Base-by-base conservation (phyloP, 495 filamentous ascomycete species). In the Chaetomium cochliodes region DNA sequence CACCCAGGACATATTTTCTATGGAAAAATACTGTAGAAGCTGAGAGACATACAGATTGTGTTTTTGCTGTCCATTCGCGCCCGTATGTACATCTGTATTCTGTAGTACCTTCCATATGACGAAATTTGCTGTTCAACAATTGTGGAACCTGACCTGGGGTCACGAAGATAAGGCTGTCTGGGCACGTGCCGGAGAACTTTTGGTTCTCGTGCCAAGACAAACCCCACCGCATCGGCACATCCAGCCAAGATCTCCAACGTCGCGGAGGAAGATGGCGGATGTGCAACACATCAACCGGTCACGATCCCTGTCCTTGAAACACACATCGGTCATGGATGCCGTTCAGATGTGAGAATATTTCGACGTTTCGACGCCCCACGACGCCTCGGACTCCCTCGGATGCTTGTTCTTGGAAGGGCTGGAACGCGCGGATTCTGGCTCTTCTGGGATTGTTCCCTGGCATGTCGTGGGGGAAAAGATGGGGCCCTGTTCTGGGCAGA, bases 381-480 rank as follows among this genome's bases (percentile, higher is more conserved):
- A 16, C 5, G 15, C 51, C 51, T 53, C 51, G 25, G 15, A 30
- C 13, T n/a, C 0, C 12, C 15, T 20, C 51, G 12, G 18, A n/a
- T n/a, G 2, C 6, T 7, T 37, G 5, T 37, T 1, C 33, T 37
- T 37, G 33, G 33, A 37, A 37, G 33, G 6, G 11, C 9, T 12
- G 33, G 33, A 12, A n/a, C 12, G 47, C 20, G 20, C 7, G 9
- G 20, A 23, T 30, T 11, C 26, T 30, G 28, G 28, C 28, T 6
- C 3, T 30, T 30, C 28, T 16, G 25, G 25, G 51, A 57, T 42
- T n/a, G 3, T 57, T 12, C 33, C 54, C 37, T 42, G 54, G 54
- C 37, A 42, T 9, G 20, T 16, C 33, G 54, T 57, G 54, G 54
- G 54, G 54, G 54, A 12, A 56, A 23, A n/a, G 46, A 50, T 50